These are phyloP conservation scores for Vachellia collinsii DNA, from an alignment of 306 rosid species.

Conservation along the genomic window DNA sequence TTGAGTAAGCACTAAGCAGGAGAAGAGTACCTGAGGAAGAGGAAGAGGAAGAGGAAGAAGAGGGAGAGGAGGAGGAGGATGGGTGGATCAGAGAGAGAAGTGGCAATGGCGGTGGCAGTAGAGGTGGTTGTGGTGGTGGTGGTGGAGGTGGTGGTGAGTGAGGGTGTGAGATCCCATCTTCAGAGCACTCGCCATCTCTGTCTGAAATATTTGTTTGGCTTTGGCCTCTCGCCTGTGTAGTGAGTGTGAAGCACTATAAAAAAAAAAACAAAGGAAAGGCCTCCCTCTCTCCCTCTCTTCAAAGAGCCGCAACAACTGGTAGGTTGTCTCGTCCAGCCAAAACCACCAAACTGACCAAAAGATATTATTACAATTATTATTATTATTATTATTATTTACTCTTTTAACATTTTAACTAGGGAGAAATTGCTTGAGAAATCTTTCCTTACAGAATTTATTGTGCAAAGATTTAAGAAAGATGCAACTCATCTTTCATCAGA, in stretches of 20 bases:
- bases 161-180: constrained; percentile 72
- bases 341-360: constrained; percentile 79
- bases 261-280: background rate
- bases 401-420: background rate
- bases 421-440: no score
- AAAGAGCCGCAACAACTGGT: constrained; percentile 89
- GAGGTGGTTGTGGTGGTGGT: constrained; percentile 50
- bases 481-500: no score
- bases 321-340: constrained; percentile 79
- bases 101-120: constrained; percentile 41
- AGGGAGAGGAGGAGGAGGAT: background rate
- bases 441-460: no score
- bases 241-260: constrained; percentile 16
- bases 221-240: constrained; percentile 20
- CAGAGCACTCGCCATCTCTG: constrained; percentile 45
- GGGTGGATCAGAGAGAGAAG: constrained; percentile 55
- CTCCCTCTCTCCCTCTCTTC: constrained; percentile 62
- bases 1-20: background rate
- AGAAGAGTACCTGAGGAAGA: constrained; percentile 5
- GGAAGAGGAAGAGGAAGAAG: background rate
- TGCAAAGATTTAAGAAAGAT: no score
- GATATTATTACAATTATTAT: constrained; percentile 12
- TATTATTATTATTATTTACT: constrained; percentile 11
- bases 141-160: constrained; percentile 37
- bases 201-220: constrained; percentile 33